Conservation (phyloP, 495 filamentous ascomycete species). For the Neurospora sp. region DNA sequence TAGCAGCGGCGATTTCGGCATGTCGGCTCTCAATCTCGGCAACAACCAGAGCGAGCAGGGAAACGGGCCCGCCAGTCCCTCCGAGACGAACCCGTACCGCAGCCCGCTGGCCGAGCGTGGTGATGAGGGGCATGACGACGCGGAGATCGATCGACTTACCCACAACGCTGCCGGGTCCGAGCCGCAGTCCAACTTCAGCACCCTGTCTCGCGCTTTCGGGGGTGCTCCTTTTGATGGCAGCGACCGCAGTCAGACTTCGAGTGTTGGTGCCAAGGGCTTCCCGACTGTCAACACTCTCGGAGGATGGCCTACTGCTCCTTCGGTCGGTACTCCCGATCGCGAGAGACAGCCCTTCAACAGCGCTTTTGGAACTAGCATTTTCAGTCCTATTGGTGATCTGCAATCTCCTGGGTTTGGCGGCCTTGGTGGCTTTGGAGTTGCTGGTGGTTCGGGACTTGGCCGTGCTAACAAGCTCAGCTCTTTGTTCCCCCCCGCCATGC, state of each 20-base stretch:
- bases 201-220: slow-evolving; percentile 37
- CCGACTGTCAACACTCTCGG: slow-evolving; percentile 51
- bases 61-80: slow-evolving; percentile 65
- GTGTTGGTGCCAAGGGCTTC: slow-evolving; percentile 65
- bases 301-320: slow-evolving; percentile 57
- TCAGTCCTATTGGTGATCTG: slow-evolving; percentile 59
- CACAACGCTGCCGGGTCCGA: slow-evolving; percentile 30
- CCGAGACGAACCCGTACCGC: slow-evolving; percentile 94
- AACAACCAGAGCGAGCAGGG: slow-evolving; percentile 22
- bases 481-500: slow-evolving; percentile 78
- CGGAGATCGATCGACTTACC: slow-evolving; percentile 41
- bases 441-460: slow-evolving; percentile 40
- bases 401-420: slow-evolving; percentile 63
- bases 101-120: slow-evolving; percentile 60
- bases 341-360: slow-evolving; percentile 51
- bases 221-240: slow-evolving; percentile 54
- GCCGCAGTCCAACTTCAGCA: slow-evolving; percentile 34
- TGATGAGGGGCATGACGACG: slow-evolving; percentile 57
- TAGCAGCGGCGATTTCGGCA: slow-evolving; percentile 60
- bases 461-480: slow-evolving; percentile 78
- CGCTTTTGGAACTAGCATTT: slow-evolving; percentile 64
- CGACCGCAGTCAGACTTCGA: slow-evolving; percentile 85
- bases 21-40: slow-evolving; percentile 62
- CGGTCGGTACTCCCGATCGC: slow-evolving; percentile 66
- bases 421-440: slow-evolving; percentile 40